Evolutionary conservation across 2,329 filamentous ascomycete genomes (phyloP), one percentile per base, ranked within the genome.

Genomic region (Neopestalotiopsis clavispora): DNA sequence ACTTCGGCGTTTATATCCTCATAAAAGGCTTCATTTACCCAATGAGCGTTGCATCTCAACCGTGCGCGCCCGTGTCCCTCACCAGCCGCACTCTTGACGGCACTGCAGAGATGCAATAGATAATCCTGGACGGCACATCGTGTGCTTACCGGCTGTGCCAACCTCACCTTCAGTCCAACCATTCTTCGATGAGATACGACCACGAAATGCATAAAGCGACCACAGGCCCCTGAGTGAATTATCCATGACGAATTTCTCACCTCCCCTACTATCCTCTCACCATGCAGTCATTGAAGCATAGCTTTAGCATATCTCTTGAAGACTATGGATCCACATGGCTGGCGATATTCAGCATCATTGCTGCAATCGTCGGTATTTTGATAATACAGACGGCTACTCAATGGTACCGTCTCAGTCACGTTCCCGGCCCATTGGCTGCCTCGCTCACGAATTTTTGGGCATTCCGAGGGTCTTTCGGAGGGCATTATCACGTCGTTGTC

Each of bases 381-480:
- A 20, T 20, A 20, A 52, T 52, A 52, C n/a, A 17, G 45, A 52
- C 7, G 6, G 17, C 45, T 40, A 17, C 40, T 23, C 45, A 57
- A 3, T 58, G 64, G 64, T 57, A 57, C 32, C 64, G 52, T 58
- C 66, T 64, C 32, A 38, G 66, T 23, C 66, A 63, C 38, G 30
- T 68, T 17, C 66, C 60, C 3, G 66, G 66, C n/a, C 66, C 66
- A 1, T 23, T 64, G 2, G 4, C 57, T 4, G 66, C 66, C 28
- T 68, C 66, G 12, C n/a, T 68, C 5, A 62, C 66, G 4, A 52
- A 32, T 13, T 42, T 68, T 13, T 68, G 66, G 66, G 59, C 20
- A 12, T 58, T 32, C 32, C 38, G 38, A 7, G 28, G 14, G 4
- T 38, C 30, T 10, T 28, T 14, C 2, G 17, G 57, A 9, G 30